Base-by-base conservation (phyloP, 164 flowering plant species). In the Liriodendron chinense region DNA sequence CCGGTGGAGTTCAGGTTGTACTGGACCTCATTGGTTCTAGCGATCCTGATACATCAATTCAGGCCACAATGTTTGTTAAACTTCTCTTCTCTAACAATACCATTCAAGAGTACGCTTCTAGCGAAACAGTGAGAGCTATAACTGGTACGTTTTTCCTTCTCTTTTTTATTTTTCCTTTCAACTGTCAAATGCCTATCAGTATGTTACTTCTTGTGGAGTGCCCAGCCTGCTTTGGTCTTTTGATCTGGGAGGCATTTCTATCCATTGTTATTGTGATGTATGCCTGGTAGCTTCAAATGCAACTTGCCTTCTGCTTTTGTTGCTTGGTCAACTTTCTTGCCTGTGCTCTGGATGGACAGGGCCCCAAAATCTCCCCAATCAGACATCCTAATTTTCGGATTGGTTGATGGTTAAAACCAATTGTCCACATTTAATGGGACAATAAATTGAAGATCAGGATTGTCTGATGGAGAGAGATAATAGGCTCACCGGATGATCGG, bases 1-100 rank as follows among this genome's bases (percentile, higher is more conserved):
- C 99, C 68, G 97, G 99, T 70, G 99, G 99, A 47, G 95, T 96
- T 74, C 98, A 94, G 82, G 97, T 94, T 79, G 91, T 96, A 69
- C 84, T 94, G 79, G 99, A 96, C 83, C 87, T 96, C 75, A 91
- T 94, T 72, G 87, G 94, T 72, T 86, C 97, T 28, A 90, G 98
- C 82, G 98, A 93, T 76, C 91, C 96, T 53, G 98, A 96, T 22
- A 94, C 98, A 56, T 90, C 98, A 56, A 85, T 94, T 78, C 99
- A 94, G 87, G 98, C 99, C 16, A 94, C 98, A 68, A 93, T 91
- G 91, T 94, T 96, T 81, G 71, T 96, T 65, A 96, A 94, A 67
- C 94, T 93, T 80, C 91, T 96, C 70, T 96, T 96, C 81, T 89
- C 98, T 47, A 96, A 91, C 80, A 88, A 94, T 80, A 93, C 99